Conservation (phyloP, 148 eudicot species). For the Drosera capensis region DNA sequence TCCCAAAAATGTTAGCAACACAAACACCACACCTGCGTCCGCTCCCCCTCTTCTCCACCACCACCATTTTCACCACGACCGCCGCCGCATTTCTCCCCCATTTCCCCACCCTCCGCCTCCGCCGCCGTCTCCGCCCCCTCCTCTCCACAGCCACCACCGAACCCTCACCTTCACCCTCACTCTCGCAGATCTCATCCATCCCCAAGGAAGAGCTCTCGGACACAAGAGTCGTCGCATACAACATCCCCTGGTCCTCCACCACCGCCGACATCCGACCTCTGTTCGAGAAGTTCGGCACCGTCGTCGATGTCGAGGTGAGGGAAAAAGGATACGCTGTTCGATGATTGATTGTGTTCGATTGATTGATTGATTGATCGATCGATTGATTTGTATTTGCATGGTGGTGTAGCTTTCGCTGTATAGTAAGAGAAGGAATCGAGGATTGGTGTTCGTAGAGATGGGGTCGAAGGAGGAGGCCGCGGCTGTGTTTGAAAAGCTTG, state of each 20-base stretch:
- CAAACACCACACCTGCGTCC: too few species aligned
- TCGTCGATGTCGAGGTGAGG: conserved; percentile 79
- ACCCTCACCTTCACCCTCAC: too few species aligned
- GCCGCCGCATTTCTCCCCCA: too few species aligned
- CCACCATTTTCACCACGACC: too few species aligned
- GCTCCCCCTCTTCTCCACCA: too few species aligned
- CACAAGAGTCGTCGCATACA: conserved; percentile 60
- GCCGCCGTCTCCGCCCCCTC: too few species aligned
- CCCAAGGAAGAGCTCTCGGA: conserved; percentile 20
- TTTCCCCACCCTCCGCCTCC: too few species aligned
- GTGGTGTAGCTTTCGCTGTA: conserved; percentile 51
- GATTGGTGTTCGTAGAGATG: conserved; percentile 85
- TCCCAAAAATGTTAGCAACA: too few species aligned
- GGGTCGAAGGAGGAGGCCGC: conserved; percentile 72
- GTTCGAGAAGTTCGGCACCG: conserved; percentile 63
- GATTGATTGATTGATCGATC: too few species aligned
- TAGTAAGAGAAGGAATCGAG: conserved; percentile 73
- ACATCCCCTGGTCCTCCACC: conserved; percentile 65
- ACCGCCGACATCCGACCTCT: conserved; percentile 59
- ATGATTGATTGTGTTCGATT: not conserved
- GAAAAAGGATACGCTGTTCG: too few species aligned
- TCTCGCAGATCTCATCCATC: too few species aligned
- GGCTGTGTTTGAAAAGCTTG: conserved; percentile 50
- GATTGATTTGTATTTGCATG: conserved; percentile 8
- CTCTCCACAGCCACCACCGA: too few species aligned